Evolutionary conservation across 805 yeast genomes (phyloP).

Genomic region (Kluyveromyces dobzhanskii): DNA sequence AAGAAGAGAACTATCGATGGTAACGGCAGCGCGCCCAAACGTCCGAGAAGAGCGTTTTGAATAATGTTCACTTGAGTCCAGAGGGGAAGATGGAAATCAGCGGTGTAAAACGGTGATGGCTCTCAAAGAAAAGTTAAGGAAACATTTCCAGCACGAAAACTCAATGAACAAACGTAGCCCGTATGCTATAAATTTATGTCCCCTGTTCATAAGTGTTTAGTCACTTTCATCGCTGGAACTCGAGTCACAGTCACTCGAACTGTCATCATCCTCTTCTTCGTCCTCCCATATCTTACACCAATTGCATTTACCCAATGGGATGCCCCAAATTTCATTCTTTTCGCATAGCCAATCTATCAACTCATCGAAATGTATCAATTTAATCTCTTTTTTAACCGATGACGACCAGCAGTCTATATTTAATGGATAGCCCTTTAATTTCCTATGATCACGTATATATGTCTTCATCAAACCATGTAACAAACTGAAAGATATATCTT

Average conservation of each 20-base stretch:
- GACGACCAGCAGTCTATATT: conserved; percentile 28
- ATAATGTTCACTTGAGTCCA: no score
- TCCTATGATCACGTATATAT: conserved; percentile 57
- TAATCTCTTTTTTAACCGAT: conserved; percentile 14
- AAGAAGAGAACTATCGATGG: conserved; percentile 21
- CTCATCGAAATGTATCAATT: conserved; percentile 58
- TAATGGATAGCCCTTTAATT: conserved; percentile 42
- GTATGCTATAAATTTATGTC: no score
- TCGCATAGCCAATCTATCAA: conserved; percentile 54
- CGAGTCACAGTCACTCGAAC: conserved; percentile 4
- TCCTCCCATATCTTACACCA: conserved; percentile 23
- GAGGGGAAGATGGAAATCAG: no score
- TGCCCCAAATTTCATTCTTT: conserved; percentile 57
- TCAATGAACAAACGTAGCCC: no score
- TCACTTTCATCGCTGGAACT: background rate
- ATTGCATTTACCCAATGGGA: conserved; percentile 60
- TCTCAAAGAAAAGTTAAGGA: no score
- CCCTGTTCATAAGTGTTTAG: background rate
- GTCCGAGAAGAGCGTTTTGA: conserved; percentile 31
- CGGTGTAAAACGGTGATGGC: no score
- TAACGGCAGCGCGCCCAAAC: conserved; percentile 19
- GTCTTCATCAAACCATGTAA: conserved; percentile 38
- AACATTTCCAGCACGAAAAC: no score
- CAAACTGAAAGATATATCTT: conserved; percentile 23
- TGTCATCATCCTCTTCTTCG: conserved; percentile 16